Percentiles rank a stretch among this genome's conserved stretches.
Conservation (phyloP, 225 moss, liverwort and hornwort genomes). For the Anthoceros angustus region DNA sequence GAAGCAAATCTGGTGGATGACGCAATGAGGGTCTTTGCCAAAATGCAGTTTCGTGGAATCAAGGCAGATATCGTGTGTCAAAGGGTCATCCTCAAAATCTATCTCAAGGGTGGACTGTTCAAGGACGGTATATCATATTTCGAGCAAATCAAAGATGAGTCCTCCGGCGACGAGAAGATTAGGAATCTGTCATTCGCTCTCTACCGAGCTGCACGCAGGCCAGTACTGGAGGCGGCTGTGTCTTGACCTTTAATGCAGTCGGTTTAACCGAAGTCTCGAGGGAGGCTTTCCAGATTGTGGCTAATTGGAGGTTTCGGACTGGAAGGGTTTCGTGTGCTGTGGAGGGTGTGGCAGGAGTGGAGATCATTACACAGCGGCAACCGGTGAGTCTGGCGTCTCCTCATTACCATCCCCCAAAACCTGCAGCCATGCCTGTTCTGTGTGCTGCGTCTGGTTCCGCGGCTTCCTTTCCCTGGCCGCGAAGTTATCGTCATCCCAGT, state of each 20-base stretch:
- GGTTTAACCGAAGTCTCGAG: no score
- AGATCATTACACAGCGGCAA: no score
- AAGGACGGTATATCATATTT: slow-evolving; percentile 37
- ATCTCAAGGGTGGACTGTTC: slow-evolving; percentile 31
- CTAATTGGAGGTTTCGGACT: no score
- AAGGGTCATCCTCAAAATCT: slow-evolving; percentile 46
- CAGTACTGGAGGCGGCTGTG: slow-evolving; percentile 16
- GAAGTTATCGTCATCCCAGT: background rate
- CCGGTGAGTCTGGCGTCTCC: no score
- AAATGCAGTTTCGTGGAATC: slow-evolving; percentile 33
- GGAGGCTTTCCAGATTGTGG: no score
- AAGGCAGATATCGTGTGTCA: slow-evolving; percentile 44
- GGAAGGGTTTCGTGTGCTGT: no score
- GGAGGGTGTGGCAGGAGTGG: no score
- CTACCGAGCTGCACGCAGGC: slow-evolving; percentile 31
- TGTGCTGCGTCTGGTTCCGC: background rate
- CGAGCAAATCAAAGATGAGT: slow-evolving; percentile 17
- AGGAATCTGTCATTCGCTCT: slow-evolving; percentile 58
- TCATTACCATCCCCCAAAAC: no score
- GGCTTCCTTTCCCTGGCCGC: background rate
- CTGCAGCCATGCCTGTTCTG: no score
- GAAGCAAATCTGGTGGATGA: slow-evolving; percentile 36
- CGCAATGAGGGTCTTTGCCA: slow-evolving; percentile 39
- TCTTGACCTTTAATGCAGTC: background rate
- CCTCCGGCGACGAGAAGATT: slow-evolving; percentile 39